Conservation (phyloP, 257 asterid species). For the Apocynum venetum region DNA sequence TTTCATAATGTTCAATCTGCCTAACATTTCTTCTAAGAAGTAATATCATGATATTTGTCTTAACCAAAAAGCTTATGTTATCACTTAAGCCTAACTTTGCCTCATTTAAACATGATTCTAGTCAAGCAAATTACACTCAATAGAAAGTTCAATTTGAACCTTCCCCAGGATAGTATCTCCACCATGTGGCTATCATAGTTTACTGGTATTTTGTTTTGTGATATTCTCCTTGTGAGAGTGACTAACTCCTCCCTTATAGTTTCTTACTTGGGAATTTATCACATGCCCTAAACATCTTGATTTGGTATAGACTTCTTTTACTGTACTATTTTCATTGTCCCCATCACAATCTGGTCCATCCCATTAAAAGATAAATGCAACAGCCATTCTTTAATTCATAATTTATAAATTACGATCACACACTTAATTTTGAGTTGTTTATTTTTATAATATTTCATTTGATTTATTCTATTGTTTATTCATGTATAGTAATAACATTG, state of each 20-base stretch:
- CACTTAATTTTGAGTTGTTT: neutral
- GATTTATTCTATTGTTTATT: neutral
- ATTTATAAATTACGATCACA: neutral
- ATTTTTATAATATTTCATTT: neutral
- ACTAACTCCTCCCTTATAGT: constrained; percentile 31
- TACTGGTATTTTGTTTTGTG: neutral
- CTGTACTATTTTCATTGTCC: constrained; percentile 21
- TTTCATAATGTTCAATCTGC: constrained; percentile 13
- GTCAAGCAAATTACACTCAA: constrained; percentile 37
- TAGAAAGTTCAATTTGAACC: constrained; percentile 34
- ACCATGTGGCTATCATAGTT: constrained; percentile 16
- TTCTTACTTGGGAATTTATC: constrained; percentile 32
- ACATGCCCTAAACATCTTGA: constrained; percentile 36
- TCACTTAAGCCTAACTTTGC: constrained; percentile 45
- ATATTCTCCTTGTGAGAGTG: constrained; percentile 33
- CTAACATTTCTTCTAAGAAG: constrained; percentile 23
- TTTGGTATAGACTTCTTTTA: constrained; percentile 31
- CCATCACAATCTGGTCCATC: constrained; percentile 26
- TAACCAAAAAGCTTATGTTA: constrained; percentile 10
- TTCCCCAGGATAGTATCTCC: constrained; percentile 20
- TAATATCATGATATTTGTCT: constrained; percentile 5
- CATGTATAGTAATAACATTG: no score
- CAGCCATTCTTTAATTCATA: neutral
- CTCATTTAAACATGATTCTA: constrained; percentile 28
- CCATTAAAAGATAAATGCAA: constrained; percentile 25